A percentile compares a stretch with the other conserved stretches of the same genome.
These are phyloP conservation scores for Flaveria ramosissima DNA, from an alignment of 129 eudicot genomes.

Conservation along the genomic window DNA sequence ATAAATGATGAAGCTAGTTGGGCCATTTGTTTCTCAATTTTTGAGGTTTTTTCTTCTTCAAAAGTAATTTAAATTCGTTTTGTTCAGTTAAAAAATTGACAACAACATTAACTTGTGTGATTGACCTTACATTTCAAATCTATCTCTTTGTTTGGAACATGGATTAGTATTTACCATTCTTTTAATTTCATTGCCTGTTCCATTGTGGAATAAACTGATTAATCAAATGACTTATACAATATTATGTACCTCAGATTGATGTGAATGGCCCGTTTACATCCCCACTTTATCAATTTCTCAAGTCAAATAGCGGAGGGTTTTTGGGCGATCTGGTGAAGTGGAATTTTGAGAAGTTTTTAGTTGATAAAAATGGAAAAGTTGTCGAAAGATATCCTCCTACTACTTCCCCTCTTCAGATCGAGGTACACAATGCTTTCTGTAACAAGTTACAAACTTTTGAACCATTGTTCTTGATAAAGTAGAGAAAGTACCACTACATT, in stretches of 20 bases:
- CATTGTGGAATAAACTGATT: not conserved
- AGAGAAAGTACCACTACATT: not conserved
- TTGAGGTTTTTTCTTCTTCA: not conserved
- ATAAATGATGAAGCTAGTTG: not conserved
- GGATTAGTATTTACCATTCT: not conserved
- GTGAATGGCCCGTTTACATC: constrained; percentile 89
- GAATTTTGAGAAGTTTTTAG: constrained; percentile 94
- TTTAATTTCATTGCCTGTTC: not conserved
- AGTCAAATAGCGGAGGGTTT: constrained; percentile 79
- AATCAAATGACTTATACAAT: constrained; percentile 25
- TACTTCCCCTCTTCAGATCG: constrained; percentile 82
- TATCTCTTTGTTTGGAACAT: not conserved
- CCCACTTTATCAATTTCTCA: constrained; percentile 78
- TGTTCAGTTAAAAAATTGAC: not conserved
- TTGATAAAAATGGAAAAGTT: constrained; percentile 82
- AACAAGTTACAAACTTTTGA: not conserved
- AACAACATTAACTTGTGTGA: not conserved
- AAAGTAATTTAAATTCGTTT: not conserved
- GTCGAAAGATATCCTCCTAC: constrained; percentile 88
- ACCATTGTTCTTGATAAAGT: not conserved
- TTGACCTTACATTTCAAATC: not conserved
- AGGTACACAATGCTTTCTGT: constrained; percentile 47
- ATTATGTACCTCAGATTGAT: constrained; percentile 55
- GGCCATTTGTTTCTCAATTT: not conserved
- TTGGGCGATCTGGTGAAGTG: constrained; percentile 85